These are phyloP conservation scores for Penicillium taxi DNA, from an alignment of 495 filamentous ascomycete genomes.

Conservation along the genomic window DNA sequence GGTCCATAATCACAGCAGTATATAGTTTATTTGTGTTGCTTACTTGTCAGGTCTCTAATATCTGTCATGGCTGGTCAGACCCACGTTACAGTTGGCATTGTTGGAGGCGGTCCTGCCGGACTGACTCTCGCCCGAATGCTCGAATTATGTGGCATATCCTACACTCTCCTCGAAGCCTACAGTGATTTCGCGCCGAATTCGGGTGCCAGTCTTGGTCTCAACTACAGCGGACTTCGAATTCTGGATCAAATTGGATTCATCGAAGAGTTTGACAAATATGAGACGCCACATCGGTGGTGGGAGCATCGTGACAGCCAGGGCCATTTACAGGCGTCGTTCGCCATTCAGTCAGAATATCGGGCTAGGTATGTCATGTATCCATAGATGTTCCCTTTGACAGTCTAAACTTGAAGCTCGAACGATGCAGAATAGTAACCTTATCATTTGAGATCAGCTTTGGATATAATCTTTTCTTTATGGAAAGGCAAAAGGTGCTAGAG, in stretches of 20 bases:
- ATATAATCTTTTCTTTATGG: slow-evolving; percentile 12
- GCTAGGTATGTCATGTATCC: no score
- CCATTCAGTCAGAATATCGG: neutral
- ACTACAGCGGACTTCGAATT: slow-evolving; percentile 9
- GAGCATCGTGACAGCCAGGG: neutral
- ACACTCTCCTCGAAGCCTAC: slow-evolving; percentile 8
- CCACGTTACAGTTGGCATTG: slow-evolving; percentile 23
- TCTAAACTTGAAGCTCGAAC: neutral
- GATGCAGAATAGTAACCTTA: neutral
- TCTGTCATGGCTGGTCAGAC: no score
- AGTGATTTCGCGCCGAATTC: slow-evolving; percentile 1
- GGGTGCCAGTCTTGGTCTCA: slow-evolving; percentile 10
- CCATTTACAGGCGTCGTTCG: neutral
- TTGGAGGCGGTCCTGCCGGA: slow-evolving; percentile 45
- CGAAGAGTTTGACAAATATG: slow-evolving; percentile 14
- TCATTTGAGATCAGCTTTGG: neutral
- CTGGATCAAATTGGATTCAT: slow-evolving; percentile 23
- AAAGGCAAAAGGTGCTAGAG: slow-evolving; percentile 19
- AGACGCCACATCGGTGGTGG: neutral
- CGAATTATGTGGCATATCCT: slow-evolving; percentile 6
- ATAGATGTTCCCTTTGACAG: no score
- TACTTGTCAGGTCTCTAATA: no score
- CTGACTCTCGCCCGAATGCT: slow-evolving; percentile 10
- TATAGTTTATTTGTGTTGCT: no score
- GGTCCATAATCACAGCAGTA: no score